Percentiles rank a stretch among this genome's conserved stretches.
These are phyloP conservation scores for Aspergillus eucalypticola DNA, from an alignment of 2,329 filamentous ascomycete genomes.

Conservation along the genomic window DNA sequence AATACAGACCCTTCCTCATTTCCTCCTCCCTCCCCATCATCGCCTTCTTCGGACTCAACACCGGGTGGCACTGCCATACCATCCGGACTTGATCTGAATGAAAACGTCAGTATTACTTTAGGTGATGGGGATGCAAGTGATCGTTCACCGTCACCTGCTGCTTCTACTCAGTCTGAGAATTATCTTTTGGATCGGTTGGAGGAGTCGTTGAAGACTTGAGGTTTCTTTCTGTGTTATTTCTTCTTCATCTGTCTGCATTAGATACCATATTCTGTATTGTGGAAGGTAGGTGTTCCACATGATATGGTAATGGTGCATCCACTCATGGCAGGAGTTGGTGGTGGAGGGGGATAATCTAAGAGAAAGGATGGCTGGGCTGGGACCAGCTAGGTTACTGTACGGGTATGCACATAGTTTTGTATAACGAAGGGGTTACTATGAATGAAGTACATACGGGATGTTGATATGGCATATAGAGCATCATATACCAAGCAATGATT, in stretches of 20 bases:
- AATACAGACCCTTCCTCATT: background rate
- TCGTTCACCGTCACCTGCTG: constrained; percentile 21
- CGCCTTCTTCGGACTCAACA: background rate
- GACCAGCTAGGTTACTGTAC: background rate
- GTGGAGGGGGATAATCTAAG: too few relatives aligned
- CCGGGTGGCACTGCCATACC: background rate
- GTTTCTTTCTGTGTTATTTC: background rate
- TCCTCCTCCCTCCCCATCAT: background rate
- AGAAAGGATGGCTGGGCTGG: background rate
- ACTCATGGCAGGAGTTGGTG: background rate
- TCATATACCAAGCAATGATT: too few relatives aligned
- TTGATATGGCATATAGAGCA: too few relatives aligned
- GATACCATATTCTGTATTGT: background rate
- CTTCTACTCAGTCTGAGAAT: constrained; percentile 24
- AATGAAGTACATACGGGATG: too few relatives aligned
- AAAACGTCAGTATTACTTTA: too few relatives aligned
- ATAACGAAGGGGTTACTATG: too few relatives aligned
- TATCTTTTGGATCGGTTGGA: constrained; percentile 28
- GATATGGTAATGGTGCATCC: background rate
- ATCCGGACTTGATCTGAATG: background rate
- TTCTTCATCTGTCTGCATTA: background rate
- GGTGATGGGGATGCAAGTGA: background rate
- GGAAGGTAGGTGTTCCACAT: background rate
- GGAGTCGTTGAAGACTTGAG: constrained; percentile 20
- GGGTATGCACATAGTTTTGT: background rate